Evolutionary conservation across 495 filamentous ascomycete species (phyloP), one percentile per base, ranked within the genome.

Genomic region (Podospora didyma): DNA sequence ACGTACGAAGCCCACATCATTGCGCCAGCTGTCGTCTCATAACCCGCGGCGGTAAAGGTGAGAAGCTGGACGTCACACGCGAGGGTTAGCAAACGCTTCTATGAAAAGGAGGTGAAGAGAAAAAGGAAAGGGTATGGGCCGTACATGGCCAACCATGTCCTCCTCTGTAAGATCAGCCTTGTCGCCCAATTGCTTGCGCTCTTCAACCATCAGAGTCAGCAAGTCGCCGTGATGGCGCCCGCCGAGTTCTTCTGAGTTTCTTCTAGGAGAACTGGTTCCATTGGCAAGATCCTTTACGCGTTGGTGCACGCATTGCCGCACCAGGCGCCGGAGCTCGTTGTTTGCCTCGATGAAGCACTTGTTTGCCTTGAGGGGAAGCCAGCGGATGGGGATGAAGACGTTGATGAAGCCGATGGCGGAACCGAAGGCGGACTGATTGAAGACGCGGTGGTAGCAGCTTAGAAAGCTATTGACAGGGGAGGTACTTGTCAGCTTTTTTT

Each of bases 41-140:
- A 63, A 2, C 65, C 63, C 1, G 63, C 66, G 3, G 61, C 51
- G n/a, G 66, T 47, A 44, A 69, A 69, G 49, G 58, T 69, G 3
- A 66, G 51, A 6, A 69, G 35, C 63, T 69, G 28, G 10, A 42
- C 23, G 1, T 59, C 12, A 7, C 34, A 7, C 34, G 34, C 16
- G 34, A 1, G 62, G 84, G 85, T 7, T 81, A 77, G 49, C 78
- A 82, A 41, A 77, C 82, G 22, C 76, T 70, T n/a, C 87, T 7
- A 3, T 22, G 14, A 21, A 42, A 42, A 17, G n/a, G 39, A 42
- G 39, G 67, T 17, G 85, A 83, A 0, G 87, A 80, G 16, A 80
- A 84, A 55, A 87, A 67, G 44, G 87, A 86, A 54, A 86, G 82
- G 21, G 7, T 19, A 28, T 28, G 6, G 7, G 10, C 56, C 63